Conservation (phyloP, 2,329 filamentous ascomycete species). For the Monilinia fructigena region DNA sequence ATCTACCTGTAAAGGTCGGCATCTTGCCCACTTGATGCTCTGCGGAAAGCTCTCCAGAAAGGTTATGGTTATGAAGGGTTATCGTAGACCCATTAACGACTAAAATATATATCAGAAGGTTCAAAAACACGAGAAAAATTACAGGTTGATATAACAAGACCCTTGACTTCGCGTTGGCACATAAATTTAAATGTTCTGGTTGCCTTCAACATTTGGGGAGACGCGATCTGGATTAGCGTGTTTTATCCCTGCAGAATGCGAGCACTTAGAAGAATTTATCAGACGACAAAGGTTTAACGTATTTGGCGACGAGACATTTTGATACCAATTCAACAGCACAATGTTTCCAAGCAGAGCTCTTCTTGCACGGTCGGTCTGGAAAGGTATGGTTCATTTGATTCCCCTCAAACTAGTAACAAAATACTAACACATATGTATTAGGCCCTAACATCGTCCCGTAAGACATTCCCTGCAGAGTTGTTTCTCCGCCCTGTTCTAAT, state of each 20-base stretch:
- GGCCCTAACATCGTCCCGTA: constrained; percentile 72
- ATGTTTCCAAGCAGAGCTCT: constrained; percentile 62
- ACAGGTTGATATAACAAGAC: not conserved
- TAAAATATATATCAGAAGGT: not conserved
- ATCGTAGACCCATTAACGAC: not conserved
- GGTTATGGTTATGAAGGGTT: not conserved
- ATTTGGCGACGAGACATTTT: not conserved
- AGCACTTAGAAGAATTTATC: constrained; percentile 8
- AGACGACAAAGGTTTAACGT: constrained; percentile 20
- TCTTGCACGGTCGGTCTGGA: constrained; percentile 68
- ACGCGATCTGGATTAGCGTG: constrained; percentile 31
- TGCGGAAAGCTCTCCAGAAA: not conserved
- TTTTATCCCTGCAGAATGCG: constrained; percentile 27
- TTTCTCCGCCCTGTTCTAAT: constrained; percentile 37
- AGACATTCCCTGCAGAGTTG: constrained; percentile 36
- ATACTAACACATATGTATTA: constrained; percentile 41
- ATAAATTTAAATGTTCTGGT: constrained; percentile 2
- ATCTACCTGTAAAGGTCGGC: constrained; percentile 33
- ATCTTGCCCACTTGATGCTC: constrained; percentile 27
- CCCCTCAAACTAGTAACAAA: not conserved
- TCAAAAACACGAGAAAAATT: constrained; percentile 11
- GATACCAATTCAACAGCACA: constrained; percentile 21
- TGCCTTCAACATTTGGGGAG: constrained; percentile 25
- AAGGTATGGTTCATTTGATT: constrained; percentile 52
- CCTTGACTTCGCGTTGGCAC: not conserved